These are phyloP conservation scores for Colletotrichum sidae DNA, from an alignment of 2,329 filamentous ascomycete genomes.

Conservation along the genomic window DNA sequence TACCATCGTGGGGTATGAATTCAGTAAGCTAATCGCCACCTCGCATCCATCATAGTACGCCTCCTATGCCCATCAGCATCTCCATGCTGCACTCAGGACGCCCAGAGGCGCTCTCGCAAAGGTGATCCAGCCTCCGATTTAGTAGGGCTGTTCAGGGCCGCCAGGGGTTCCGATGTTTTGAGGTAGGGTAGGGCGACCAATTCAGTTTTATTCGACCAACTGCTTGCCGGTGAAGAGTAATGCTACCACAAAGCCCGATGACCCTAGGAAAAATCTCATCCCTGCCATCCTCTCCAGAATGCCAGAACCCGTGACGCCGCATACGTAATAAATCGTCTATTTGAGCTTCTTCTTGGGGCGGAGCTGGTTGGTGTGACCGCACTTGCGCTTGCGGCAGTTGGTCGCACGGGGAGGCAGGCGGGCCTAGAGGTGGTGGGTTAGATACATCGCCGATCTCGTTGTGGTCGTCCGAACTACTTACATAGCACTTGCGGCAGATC, in stretches of 20 bases:
- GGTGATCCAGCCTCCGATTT: conserved; percentile 17
- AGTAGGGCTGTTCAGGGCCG: neutral
- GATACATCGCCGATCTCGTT: neutral
- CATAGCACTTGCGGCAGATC: conserved; percentile 99
- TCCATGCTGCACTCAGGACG: conserved; percentile 37
- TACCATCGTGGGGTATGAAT: conserved; percentile 26
- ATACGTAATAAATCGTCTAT: conserved; percentile 59
- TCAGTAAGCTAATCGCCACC: conserved; percentile 25
- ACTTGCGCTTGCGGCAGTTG: conserved; percentile 99
- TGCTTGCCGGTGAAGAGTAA: conserved; percentile 40
- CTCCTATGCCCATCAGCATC: conserved; percentile 31
- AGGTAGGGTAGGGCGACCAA: conserved; percentile 31
- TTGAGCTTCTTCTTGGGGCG: conserved; percentile 99
- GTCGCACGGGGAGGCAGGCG: conserved; percentile 97
- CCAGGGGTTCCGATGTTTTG: conserved; percentile 6
- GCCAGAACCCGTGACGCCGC: conserved; percentile 55
- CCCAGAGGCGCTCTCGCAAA: conserved; percentile 32
- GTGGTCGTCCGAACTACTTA: conserved; percentile 62
- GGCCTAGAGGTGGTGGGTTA: conserved; percentile 55
- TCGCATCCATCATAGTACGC: conserved; percentile 38
- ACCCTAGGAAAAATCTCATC: conserved; percentile 44
- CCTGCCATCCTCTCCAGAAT: conserved; percentile 42
- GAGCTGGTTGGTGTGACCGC: conserved; percentile 99
- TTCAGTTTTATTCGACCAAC: conserved; percentile 38
- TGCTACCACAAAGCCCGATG: conserved; percentile 55